phyloP scores from a whole-genome alignment of 805 yeast species.

The Candida peoriensis region DNA sequence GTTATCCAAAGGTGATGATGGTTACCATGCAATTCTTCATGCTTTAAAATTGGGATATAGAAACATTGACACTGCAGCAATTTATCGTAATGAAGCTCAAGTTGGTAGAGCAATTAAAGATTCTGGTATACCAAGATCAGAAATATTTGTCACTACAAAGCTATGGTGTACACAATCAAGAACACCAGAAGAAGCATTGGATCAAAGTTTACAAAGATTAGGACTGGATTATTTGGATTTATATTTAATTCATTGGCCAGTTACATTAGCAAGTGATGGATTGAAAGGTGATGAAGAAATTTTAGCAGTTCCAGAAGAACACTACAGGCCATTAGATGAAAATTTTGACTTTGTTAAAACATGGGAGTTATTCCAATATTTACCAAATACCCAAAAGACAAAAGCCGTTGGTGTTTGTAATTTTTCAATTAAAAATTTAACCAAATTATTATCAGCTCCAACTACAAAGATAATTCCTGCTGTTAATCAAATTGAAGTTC shows the following conservation, averaged over 20 bases:
- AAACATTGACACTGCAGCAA: conserved; percentile 58
- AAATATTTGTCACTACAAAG: conserved; percentile 68
- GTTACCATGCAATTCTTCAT: conserved; percentile 14
- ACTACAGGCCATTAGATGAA: conserved; percentile 47
- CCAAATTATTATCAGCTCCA: not conserved
- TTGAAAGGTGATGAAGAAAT: conserved; percentile 6
- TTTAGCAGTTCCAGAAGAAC: conserved; percentile 26
- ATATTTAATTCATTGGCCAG: conserved; percentile 82
- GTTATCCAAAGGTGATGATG: conserved; percentile 30
- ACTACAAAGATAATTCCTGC: not conserved
- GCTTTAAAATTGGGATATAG: conserved; percentile 42
- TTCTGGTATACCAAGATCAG: conserved; percentile 58
- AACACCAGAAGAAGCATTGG: conserved; percentile 47
- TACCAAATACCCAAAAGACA: conserved; percentile 10
- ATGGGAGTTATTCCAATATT: conserved; percentile 18
- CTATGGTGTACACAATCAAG: conserved; percentile 46
- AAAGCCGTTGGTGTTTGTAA: conserved; percentile 12
- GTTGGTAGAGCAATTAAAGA: conserved; percentile 47
- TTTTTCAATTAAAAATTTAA: conserved; percentile 1
- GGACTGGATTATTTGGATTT: conserved; percentile 75
- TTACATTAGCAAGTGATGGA: conserved; percentile 44
- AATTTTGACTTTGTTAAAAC: conserved; percentile 34
- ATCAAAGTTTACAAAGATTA: conserved; percentile 54
- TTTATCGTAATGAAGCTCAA: conserved; percentile 52
- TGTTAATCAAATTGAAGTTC: conserved; percentile 2